These are phyloP conservation scores for Leccinum uliginosum DNA, from an alignment of 768 basidiomycete genomes.

Conservation along the genomic window DNA sequence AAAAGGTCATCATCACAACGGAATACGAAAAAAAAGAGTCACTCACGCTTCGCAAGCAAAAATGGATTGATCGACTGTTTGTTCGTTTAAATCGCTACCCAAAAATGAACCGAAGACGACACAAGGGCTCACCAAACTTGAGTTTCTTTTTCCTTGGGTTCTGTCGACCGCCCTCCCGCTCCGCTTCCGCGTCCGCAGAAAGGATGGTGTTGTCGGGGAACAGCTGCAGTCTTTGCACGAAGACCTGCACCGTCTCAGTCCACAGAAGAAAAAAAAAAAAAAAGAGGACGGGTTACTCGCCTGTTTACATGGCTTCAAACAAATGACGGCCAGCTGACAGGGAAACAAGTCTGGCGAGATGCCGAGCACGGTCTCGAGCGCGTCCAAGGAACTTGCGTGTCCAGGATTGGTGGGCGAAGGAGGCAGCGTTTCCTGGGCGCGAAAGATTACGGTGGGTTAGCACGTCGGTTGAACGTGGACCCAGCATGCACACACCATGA, in stretches of 20 bases:
- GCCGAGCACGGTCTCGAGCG: slow-evolving; percentile 36
- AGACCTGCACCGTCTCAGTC: slow-evolving; percentile 4
- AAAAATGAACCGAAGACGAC: too few relatives aligned
- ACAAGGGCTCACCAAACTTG: slow-evolving; percentile 15
- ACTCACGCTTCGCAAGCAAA: slow-evolving; percentile 9
- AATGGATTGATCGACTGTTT: slow-evolving; percentile 10
- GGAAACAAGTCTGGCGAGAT: slow-evolving; percentile 44
- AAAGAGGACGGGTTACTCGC: slow-evolving; percentile 19
- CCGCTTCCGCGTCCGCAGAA: slow-evolving; percentile 7
- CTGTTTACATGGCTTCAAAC: slow-evolving; percentile 45
- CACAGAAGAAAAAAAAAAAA: too few relatives aligned
- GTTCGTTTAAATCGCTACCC: too few relatives aligned
- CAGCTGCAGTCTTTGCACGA: slow-evolving; percentile 18
- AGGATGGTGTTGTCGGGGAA: slow-evolving; percentile 18
- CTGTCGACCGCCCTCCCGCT: not conserved
- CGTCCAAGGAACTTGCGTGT: slow-evolving; percentile 9
- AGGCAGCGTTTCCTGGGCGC: slow-evolving; percentile 19
- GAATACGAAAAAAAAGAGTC: not conserved
- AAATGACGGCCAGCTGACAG: slow-evolving; percentile 47
- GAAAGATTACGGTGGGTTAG: not conserved
- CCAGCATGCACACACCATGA: slow-evolving; percentile 9
- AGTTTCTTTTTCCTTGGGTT: slow-evolving; percentile 1
- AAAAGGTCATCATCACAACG: not conserved
- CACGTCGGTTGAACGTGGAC: not conserved
- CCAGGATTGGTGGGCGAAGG: slow-evolving; percentile 10